Evolutionary conservation across 257 asterid genomes (phyloP).

Genomic region (Solanum phureja): DNA sequence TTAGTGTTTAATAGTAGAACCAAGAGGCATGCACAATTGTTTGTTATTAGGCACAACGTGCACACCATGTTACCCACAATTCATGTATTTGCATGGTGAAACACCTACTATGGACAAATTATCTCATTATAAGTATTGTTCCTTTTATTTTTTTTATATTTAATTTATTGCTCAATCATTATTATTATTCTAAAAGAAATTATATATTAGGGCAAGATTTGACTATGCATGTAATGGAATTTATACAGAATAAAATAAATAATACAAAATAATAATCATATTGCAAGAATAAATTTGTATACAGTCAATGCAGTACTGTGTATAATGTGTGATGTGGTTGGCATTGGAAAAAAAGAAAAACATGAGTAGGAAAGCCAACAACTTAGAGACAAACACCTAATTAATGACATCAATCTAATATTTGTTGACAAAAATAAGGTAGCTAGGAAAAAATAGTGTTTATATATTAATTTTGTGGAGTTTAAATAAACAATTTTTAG

Average conservation of each 20-base stretch:
- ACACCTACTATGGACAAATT: not conserved
- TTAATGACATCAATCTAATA: not conserved
- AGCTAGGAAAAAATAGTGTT: not conserved
- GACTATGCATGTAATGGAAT: not conserved
- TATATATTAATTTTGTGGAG: not conserved
- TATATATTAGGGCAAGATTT: not conserved
- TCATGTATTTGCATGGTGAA: conserved; percentile 1
- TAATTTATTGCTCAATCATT: not conserved
- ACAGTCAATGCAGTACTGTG: not conserved
- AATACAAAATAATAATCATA: not conserved
- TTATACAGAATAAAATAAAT: not conserved
- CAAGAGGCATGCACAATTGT: not conserved
- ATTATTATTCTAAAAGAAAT: not conserved
- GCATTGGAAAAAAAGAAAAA: not conserved
- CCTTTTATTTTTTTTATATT: not conserved
- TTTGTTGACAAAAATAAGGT: not conserved
- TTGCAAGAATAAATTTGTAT: not conserved
- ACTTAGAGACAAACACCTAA: not conserved
- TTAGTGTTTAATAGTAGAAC: not conserved
- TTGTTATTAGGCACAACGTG: not conserved
- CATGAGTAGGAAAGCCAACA: not conserved
- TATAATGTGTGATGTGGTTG: not conserved
- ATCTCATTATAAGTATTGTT: not conserved
- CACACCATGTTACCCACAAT: not conserved
- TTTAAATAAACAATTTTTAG: not conserved